Evolutionary conservation across 371 early-diverging fungal species (phyloP).

Genomic region (Mortierella sp.): DNA sequence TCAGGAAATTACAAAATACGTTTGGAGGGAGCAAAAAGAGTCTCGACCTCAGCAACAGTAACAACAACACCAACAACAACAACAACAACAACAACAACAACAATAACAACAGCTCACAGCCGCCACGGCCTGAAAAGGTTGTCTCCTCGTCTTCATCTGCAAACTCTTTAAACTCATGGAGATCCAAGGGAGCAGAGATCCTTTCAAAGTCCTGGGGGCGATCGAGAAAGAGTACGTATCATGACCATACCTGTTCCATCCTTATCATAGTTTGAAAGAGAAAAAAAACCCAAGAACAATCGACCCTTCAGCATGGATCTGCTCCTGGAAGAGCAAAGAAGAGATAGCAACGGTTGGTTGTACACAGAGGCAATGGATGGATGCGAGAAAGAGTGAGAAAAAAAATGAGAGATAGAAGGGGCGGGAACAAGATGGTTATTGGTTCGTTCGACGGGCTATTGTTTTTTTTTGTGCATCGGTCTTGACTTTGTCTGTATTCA

Average conservation of each 20-base stretch:
- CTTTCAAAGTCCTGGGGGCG: slow-evolving; percentile 47
- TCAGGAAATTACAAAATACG: slow-evolving; percentile 42
- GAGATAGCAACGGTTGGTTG: background rate
- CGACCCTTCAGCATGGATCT: background rate
- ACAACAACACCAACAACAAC: slow-evolving; percentile 11
- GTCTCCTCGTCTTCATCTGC: slow-evolving; percentile 44
- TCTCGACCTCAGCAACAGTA: slow-evolving; percentile 15
- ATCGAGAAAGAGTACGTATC: slow-evolving; percentile 45
- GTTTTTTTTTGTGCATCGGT: background rate
- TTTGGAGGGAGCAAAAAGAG: slow-evolving; percentile 28
- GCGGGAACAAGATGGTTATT: background rate
- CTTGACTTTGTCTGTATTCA: background rate
- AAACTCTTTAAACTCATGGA: slow-evolving; percentile 48
- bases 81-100: slow-evolving; percentile 9
- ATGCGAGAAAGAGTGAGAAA: background rate
- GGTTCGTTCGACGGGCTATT: background rate
- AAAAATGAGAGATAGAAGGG: background rate
- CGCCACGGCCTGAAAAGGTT: slow-evolving; percentile 5
- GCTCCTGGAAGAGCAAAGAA: background rate
- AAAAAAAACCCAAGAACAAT: background rate
- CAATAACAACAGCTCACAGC: background rate
- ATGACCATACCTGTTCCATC: background rate
- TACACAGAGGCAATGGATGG: background rate
- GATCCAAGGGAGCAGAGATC: slow-evolving; percentile 52
- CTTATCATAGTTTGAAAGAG: background rate